Percentiles rank a stretch among this genome's conserved stretches.
These are phyloP conservation scores for Ochromonadaceae sp. DNA, from an alignment of 352 stramenopile species.

Conservation along the genomic window DNA sequence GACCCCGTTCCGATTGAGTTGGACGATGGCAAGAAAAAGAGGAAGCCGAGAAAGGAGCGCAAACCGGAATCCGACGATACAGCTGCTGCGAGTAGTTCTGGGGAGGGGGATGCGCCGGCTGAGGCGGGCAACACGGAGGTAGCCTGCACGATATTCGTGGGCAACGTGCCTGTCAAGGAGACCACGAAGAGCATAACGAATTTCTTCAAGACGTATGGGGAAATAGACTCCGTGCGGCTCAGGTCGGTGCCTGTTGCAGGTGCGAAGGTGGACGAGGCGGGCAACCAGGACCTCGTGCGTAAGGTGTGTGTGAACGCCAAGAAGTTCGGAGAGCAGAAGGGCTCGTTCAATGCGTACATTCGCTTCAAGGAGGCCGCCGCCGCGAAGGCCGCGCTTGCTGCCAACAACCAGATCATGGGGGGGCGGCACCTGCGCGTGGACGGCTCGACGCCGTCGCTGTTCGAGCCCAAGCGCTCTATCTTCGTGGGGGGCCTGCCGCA, in stretches of 20 bases:
- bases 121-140: no score
- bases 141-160: slow-evolving; percentile 75
- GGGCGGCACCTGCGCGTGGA: slow-evolving; percentile 33
- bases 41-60: neutral
- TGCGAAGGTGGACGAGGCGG: slow-evolving; percentile 53
- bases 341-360: slow-evolving; percentile 76
- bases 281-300: slow-evolving; percentile 74
- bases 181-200: slow-evolving; percentile 54
- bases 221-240: slow-evolving; percentile 60
- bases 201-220: slow-evolving; percentile 58
- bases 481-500: slow-evolving; percentile 76
- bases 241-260: slow-evolving; percentile 62
- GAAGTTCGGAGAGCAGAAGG: slow-evolving; percentile 60
- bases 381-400: slow-evolving; percentile 45
- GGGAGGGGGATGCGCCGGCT: no score
- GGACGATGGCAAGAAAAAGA: no score
- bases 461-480: slow-evolving; percentile 55
- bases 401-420: slow-evolving; percentile 37
- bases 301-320: slow-evolving; percentile 66
- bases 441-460: slow-evolving; percentile 3
- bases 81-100: no score
- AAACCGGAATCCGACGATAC: no score
- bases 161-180: slow-evolving; percentile 67
- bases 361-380: slow-evolving; percentile 47
- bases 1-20: no score